Evolutionary conservation across 352 stramenopile species (phyloP).

Genomic region (Phytophthora lateralis): DNA sequence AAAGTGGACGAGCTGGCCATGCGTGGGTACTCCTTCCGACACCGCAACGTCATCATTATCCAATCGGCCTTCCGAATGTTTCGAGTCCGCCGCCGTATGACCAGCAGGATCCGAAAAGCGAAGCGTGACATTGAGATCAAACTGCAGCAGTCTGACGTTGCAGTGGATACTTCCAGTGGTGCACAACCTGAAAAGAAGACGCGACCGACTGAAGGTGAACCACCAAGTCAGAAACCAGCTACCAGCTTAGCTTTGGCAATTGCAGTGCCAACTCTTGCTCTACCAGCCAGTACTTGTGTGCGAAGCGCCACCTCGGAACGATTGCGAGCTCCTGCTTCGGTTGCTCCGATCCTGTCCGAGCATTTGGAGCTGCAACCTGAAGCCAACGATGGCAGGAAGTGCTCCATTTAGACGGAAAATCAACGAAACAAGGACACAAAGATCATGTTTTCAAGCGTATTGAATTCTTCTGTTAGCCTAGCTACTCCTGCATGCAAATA

Average conservation of each 20-base stretch:
- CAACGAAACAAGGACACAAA: constrained; percentile 1
- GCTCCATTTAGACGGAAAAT: constrained; percentile 22
- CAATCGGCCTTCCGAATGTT: constrained; percentile 74
- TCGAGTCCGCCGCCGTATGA: constrained; percentile 37
- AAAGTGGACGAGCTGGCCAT: constrained; percentile 86
- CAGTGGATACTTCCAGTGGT: not conserved
- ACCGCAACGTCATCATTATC: constrained; percentile 63
- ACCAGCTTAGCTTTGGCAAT: constrained; percentile 9
- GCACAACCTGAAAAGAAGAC: constrained; percentile 1
- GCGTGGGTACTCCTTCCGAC: constrained; percentile 67
- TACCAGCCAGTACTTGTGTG: constrained; percentile 5
- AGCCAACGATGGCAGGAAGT: constrained; percentile 26
- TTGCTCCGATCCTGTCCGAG: constrained; percentile 28
- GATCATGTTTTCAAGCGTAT: constrained; percentile 2
- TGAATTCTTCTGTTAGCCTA: constrained; percentile 1
- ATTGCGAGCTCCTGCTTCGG: constrained; percentile 17
- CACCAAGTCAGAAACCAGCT: constrained; percentile 1
- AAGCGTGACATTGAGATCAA: constrained; percentile 14
- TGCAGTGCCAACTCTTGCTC: constrained; percentile 1
- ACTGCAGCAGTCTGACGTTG: not conserved
- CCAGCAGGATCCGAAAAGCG: constrained; percentile 19
- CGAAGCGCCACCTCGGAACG: constrained; percentile 16
- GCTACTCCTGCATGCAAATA: constrained; percentile 3
- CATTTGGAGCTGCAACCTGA: constrained; percentile 35
- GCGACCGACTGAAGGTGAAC: not conserved